phyloP scores from a whole-genome alignment of 75 land plant species.

The Sequoiadendron giganteum region DNA sequence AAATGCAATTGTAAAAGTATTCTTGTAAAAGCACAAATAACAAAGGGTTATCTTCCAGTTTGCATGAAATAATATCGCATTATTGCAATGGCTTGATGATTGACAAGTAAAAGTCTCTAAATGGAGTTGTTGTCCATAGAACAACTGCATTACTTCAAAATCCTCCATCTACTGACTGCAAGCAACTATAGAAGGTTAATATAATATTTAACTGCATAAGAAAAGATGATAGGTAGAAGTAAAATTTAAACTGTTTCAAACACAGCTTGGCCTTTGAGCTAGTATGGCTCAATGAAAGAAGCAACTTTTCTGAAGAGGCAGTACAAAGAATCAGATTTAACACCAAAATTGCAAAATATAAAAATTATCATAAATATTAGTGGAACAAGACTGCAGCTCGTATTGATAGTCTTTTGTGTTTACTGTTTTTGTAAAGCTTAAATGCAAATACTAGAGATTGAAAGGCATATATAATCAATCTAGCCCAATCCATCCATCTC shows the following conservation, averaged over 20 bases:
- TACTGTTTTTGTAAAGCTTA: not conserved
- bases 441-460: not conserved
- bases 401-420: not conserved
- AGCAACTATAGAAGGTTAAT: not conserved
- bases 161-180: not conserved
- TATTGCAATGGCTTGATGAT: too few relatives aligned
- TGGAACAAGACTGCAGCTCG: too few relatives aligned
- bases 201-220: not conserved
- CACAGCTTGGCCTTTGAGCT: not conserved
- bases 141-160: not conserved
- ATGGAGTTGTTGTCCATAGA: not conserved
- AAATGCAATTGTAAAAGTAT: slow-evolving; percentile 67
- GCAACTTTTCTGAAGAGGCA: not conserved
- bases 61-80: not conserved
- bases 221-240: not conserved
- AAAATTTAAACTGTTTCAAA: not conserved
- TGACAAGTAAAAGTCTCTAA: not conserved
- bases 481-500: not conserved
- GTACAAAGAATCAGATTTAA: not conserved
- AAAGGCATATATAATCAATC: not conserved
- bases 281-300: not conserved
- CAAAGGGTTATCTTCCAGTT: not conserved
- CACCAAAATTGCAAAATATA: not conserved
- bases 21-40: slow-evolving; percentile 39
- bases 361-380: too few relatives aligned